A percentile compares a stretch with the other conserved stretches of the same genome.
phyloP scores from a whole-genome alignment of 345 rosid genomes.

The Sonneratia caseolaris region DNA sequence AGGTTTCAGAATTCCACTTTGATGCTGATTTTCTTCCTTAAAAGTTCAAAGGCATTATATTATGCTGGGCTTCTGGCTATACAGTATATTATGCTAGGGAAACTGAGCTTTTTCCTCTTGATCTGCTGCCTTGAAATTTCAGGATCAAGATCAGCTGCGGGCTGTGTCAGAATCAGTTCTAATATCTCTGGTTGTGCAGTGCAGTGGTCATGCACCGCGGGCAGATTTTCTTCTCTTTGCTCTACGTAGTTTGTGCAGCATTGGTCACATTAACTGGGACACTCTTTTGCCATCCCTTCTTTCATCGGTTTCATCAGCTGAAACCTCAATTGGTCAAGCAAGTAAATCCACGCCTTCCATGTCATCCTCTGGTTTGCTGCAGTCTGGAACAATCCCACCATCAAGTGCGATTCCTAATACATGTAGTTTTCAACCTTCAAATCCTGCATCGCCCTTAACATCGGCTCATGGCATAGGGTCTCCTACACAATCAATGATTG shows the following conservation, averaged over 20 bases:
- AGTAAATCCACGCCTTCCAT: constrained; percentile 45
- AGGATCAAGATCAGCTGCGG: constrained; percentile 87
- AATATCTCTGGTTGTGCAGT: constrained; percentile 66
- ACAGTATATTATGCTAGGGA: not conserved
- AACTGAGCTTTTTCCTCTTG: constrained; percentile 1
- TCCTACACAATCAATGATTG: constrained; percentile 59
- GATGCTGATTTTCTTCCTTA: not conserved
- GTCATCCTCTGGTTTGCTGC: constrained; percentile 51
- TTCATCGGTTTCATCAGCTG: constrained; percentile 71
- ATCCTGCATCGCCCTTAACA: constrained; percentile 52
- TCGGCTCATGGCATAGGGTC: constrained; percentile 75
- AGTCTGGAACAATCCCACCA: constrained; percentile 45
- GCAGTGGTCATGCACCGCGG: constrained; percentile 75
- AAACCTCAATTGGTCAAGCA: constrained; percentile 49
- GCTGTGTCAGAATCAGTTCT: constrained; percentile 70
- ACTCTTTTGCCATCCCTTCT: constrained; percentile 72
- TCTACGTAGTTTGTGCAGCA: constrained; percentile 55
- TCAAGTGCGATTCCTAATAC: constrained; percentile 37
- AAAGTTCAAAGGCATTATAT: not conserved
- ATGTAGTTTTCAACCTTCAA: constrained; percentile 51
- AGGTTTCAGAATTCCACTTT: constrained; percentile 13
- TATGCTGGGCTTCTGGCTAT: not conserved
- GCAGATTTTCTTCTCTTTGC: constrained; percentile 95
- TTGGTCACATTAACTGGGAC: constrained; percentile 87
- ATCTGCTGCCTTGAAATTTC: constrained; percentile 15